phyloP scores from a whole-genome alignment of 2,329 filamentous ascomycete genomes.

The Ceratocystis papillata region DNA sequence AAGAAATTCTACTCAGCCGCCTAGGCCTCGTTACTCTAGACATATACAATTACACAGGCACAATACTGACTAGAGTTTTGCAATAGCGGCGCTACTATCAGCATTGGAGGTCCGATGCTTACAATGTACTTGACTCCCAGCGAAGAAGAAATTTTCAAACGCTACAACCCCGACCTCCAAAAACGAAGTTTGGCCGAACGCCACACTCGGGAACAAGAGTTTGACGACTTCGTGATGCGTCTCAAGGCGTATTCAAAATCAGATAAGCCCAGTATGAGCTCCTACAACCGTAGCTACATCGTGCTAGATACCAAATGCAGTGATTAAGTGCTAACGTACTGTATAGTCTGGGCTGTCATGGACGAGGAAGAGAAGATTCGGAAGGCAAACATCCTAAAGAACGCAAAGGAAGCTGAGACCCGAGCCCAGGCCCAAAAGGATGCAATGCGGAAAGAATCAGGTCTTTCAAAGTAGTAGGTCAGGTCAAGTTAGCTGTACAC shows the following conservation, averaged over 20 bases:
- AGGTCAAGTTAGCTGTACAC: neutral
- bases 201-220: conserved; percentile 67
- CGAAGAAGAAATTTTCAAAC: conserved; percentile 83
- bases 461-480: conserved; percentile 32
- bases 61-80: neutral
- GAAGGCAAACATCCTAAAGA: conserved; percentile 32
- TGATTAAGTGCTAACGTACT: neutral
- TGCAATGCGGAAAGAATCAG: conserved; percentile 41
- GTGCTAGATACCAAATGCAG: neutral
- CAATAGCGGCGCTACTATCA: conserved; percentile 56
- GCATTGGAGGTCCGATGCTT: conserved; percentile 75
- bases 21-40: conserved; percentile 7
- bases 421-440: conserved; percentile 38
- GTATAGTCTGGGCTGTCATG: conserved; percentile 42
- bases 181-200: conserved; percentile 73
- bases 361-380: conserved; percentile 39
- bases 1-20: conserved; percentile 30
- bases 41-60: neutral
- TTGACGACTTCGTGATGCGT: conserved; percentile 73
- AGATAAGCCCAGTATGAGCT: conserved; percentile 70
- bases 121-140: conserved; percentile 70
- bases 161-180: conserved; percentile 91
- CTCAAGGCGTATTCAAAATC: conserved; percentile 85
- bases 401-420: conserved; percentile 32
- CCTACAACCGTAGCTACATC: neutral